Evolutionary conservation across 805 yeast genomes (phyloP).

Genomic region (Ogataea paraovalis): DNA sequence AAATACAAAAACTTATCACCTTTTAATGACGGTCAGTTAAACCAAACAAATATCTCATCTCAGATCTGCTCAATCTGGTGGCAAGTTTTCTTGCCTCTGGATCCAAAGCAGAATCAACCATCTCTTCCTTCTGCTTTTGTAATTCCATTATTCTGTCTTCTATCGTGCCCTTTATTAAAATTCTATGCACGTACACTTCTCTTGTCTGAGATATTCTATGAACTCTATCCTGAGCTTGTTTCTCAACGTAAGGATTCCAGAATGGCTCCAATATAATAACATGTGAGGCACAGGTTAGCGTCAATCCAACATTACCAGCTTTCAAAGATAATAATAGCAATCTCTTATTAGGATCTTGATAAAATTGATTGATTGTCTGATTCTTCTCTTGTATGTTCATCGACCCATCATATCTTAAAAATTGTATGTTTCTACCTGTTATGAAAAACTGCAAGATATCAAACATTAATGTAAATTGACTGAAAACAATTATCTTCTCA

Average conservation of each 20-base stretch:
- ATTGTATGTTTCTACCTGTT: constrained; percentile 41
- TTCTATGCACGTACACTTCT: constrained; percentile 71
- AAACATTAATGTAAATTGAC: constrained; percentile 80
- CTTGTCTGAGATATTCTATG: constrained; percentile 88
- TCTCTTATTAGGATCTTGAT: constrained; percentile 44
- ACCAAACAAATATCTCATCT: constrained; percentile 75
- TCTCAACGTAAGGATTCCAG: constrained; percentile 98
- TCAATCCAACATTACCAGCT: constrained; percentile 94
- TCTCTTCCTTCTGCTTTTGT: constrained; percentile 71
- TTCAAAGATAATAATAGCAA: constrained; percentile 78
- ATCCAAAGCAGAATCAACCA: constrained; percentile 81
- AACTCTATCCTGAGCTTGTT: constrained; percentile 95
- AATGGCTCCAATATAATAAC: constrained; percentile 91
- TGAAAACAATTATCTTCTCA: constrained; percentile 79
- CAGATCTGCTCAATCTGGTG: constrained; percentile 59
- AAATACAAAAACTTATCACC: too few relatives aligned
- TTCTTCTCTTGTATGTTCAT: constrained; percentile 71
- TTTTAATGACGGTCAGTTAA: constrained; percentile 16
- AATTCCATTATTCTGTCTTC: constrained; percentile 85
- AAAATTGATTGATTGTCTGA: constrained; percentile 58
- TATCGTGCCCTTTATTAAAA: constrained; percentile 67
- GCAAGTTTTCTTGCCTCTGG: constrained; percentile 66
- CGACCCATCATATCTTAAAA: constrained; percentile 73
- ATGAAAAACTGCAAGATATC: constrained; percentile 58
- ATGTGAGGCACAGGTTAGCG: constrained; percentile 91